Conservation (phyloP, 192 early-diverging fungal genomes). For the Paraglomus occultum region DNA sequence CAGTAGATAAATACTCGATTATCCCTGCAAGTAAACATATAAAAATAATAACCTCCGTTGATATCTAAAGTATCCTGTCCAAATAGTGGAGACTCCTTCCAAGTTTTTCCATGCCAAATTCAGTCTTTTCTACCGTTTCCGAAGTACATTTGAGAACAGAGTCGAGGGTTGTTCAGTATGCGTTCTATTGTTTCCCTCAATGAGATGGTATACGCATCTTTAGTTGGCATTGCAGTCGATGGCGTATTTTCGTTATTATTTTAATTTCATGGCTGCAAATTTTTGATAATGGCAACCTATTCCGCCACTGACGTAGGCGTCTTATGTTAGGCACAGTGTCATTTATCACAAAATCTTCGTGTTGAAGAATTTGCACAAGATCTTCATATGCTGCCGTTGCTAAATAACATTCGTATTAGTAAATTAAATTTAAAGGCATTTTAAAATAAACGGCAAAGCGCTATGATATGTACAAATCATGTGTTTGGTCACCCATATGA, state of each 20-base stretch:
- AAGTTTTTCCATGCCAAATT: neutral
- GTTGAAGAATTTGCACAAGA: neutral
- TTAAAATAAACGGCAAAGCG: too few species aligned
- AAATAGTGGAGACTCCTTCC: neutral
- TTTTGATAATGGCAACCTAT: neutral
- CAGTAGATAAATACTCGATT: too few species aligned
- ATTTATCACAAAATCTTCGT: neutral
- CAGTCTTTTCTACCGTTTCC: neutral
- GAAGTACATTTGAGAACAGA: neutral
- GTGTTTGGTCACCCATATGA: neutral
- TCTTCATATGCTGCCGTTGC: slow-evolving; percentile 13
- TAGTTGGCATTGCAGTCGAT: neutral
- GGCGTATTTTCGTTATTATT: neutral
- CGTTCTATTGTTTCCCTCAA: neutral
- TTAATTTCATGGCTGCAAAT: neutral
- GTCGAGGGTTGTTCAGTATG: neutral
- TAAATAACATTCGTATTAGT: slow-evolving; percentile 4
- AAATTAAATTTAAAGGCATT: too few species aligned
- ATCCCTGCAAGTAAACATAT: too few species aligned
- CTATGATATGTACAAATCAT: slow-evolving; percentile 5
- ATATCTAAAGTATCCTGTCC: neutral
- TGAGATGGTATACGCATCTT: slow-evolving; percentile 4
- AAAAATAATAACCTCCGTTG: neutral
- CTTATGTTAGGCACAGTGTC: slow-evolving; percentile 1
- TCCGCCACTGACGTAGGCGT: neutral